Base-by-base conservation (phyloP, 208 protist species). In the Crithidia acanthocephali region DNA sequence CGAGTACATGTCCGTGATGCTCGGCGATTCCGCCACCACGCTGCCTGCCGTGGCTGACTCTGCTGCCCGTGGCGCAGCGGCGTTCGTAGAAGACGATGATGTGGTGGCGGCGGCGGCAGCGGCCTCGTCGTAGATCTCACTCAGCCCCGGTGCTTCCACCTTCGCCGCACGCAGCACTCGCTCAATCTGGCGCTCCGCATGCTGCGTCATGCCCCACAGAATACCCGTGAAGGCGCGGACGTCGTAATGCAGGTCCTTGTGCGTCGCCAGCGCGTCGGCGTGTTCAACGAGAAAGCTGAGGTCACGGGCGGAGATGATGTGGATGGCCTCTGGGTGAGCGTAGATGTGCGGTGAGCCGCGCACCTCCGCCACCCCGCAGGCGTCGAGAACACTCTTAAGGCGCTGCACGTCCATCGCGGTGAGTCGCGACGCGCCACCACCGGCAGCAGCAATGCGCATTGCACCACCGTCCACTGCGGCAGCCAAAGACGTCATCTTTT, bases 331-430 rank as follows among this genome's bases (percentile, higher is more conserved):
- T 6, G 88, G 88, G 42, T 83, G 77, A 1, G 80, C 64, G 57
- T 91, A 86, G 48, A 94, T 79, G 18, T 91, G 85, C 16, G 82
- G 87, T 0, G 85, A 88, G 1, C 81, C 83, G 0, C 65, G 80
- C 28, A 72, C 63, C 45, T 79, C 50, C n/a, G 85, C 45, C 15
- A 91, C 75, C 0, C 86, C 86, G 22, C 69, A 86, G 5, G 74
- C 77, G 5, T 66, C 37, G 45, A 94, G 53, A 9, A 94, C 65
- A 7, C 51, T 22, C 50, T 84, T 91, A 23, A 94, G 74, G 22
- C 76, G 59, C 25, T 61, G 55, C 15, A 90, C 74, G 13, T 72
- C 63, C 47, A 72, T 57, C 3, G 72, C 67, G 47, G 25, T 63
- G 48, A 78, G 30, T 1, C 40, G 65, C 35, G 25, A 13, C 1